phyloP scores from a whole-genome alignment of 2,329 filamentous ascomycete genomes.

The Saccharata proteae region DNA sequence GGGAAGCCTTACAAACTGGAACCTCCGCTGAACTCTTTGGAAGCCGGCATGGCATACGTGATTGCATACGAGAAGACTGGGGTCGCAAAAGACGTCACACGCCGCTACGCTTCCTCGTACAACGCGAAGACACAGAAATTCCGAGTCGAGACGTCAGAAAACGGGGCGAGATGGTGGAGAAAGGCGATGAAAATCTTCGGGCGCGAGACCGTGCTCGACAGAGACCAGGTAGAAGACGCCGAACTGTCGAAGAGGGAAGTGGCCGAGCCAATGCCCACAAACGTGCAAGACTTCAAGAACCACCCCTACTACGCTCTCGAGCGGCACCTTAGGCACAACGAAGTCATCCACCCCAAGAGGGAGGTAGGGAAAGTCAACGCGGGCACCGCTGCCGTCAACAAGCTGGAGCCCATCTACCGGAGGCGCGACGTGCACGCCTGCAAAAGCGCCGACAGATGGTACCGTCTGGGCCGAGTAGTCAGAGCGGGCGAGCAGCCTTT shows the following conservation, averaged over 20 bases:
- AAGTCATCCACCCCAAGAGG: slow-evolving; percentile 63
- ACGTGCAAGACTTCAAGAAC: slow-evolving; percentile 75
- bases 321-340: slow-evolving; percentile 69
- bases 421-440: slow-evolving; percentile 69
- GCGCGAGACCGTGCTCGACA: slow-evolving; percentile 32
- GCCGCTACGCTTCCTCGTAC: slow-evolving; percentile 75
- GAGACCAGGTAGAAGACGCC: slow-evolving; percentile 74
- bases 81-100: slow-evolving; percentile 71
- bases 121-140: slow-evolving; percentile 77
- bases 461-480: slow-evolving; percentile 70
- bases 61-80: slow-evolving; percentile 75
- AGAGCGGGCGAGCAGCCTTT: slow-evolving; percentile 64
- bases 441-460: slow-evolving; percentile 79
- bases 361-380: slow-evolving; percentile 67
- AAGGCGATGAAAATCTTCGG: slow-evolving; percentile 35
- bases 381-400: slow-evolving; percentile 43
- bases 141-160: slow-evolving; percentile 58
- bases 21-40: slow-evolving; percentile 63
- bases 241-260: slow-evolving; percentile 61
- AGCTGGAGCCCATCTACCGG: slow-evolving; percentile 69
- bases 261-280: slow-evolving; percentile 69
- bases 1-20: slow-evolving; percentile 68
- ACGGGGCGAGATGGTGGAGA: slow-evolving; percentile 45
- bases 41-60: slow-evolving; percentile 72
- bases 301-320: slow-evolving; percentile 68